These are phyloP conservation scores for Gracilaria domingensis DNA, from an alignment of 23 red algal genomes.

Conservation along the genomic window DNA sequence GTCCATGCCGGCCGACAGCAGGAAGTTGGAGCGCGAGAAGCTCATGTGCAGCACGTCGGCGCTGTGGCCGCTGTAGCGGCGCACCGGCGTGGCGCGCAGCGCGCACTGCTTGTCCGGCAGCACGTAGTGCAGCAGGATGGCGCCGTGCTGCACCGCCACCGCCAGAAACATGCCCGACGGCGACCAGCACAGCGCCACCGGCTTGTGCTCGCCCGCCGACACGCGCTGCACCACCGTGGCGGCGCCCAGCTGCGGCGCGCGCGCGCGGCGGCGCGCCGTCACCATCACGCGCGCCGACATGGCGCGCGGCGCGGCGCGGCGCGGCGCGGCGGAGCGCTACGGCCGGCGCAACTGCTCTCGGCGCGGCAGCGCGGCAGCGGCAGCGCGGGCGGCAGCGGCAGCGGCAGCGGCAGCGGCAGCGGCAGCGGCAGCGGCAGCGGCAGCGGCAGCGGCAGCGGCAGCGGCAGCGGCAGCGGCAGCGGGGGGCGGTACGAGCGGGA, in stretches of 20 bases:
- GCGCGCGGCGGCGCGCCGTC: background rate
- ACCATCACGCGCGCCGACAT: slow-evolving; percentile 11
- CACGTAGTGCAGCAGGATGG: slow-evolving; percentile 31
- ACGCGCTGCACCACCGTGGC: slow-evolving; percentile 22
- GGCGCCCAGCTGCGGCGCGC: background rate
- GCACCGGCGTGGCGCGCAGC: slow-evolving; percentile 25
- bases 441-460: too few species aligned
- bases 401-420: too few species aligned
- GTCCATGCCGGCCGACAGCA: slow-evolving; percentile 85
- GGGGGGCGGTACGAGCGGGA: too few species aligned
- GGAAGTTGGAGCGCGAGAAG: slow-evolving; percentile 66
- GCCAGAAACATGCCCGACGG: slow-evolving; percentile 33
- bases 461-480: too few species aligned
- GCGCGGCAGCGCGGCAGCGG: too few species aligned
- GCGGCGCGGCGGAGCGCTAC: too few species aligned
- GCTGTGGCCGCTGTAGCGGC: slow-evolving; percentile 57
- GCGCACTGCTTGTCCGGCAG: slow-evolving; percentile 11
- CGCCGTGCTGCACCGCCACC: slow-evolving; percentile 39
- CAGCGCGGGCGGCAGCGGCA: too few species aligned
- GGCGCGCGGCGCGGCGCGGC: background rate
- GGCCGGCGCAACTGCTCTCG: too few species aligned
- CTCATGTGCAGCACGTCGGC: slow-evolving; percentile 70
- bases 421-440: too few species aligned
- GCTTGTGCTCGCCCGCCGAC: background rate
- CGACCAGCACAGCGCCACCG: slow-evolving; percentile 38